Base-by-base conservation (phyloP, 257 asterid genomes). In the Ophiorrhiza pumila region DNA sequence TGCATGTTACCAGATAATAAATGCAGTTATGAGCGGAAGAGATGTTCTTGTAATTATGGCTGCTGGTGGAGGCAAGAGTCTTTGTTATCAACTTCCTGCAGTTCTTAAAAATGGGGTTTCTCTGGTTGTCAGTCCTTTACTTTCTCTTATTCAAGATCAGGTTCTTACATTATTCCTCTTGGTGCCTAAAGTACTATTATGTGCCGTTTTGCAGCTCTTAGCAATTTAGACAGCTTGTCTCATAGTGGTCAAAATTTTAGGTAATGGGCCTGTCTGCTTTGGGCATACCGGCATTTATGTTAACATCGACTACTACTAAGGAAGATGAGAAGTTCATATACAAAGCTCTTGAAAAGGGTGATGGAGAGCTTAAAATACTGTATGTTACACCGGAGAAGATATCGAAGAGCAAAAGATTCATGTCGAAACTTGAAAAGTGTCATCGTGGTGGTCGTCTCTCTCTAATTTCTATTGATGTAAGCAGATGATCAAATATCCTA, bases 1-100 rank as follows among this genome's bases (percentile, higher is more conserved):
- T 59, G 11, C 29, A 47, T 49, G 42, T 1, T 60, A 27, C 3
- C 86, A 94, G 99, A 94, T 94, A 59, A 84, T 94, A 62, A 94
- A 94, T 79, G 86, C 96, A 60, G 78, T 87, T 78, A 87, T 94
- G 97, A 83, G 91, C 71, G 85, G 95, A 71, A 91, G 89, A 82
- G 97, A 94, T 77, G 96, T 91, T 76, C 83, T 94, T 61, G 99
- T 94, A 43, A 94, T 94, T 74, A 94, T 91, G 97, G 99, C 99
- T 58, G 99, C 99, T 77, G 97, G 99, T 73, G 99, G 99, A 59
- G 99, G 99, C 71, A 94, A 94, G 87, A 91, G 97, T 80, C 87
- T 94, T 57, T 94, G 99, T 84, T 94, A 94, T 85, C 99, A 94
- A 79, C 99, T 91, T 81, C 99, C 99, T 7, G 95, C 97, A 9